Evolutionary conservation across 2,329 filamentous ascomycete species (phyloP).

Genomic region (Fusarium sp.): DNA sequence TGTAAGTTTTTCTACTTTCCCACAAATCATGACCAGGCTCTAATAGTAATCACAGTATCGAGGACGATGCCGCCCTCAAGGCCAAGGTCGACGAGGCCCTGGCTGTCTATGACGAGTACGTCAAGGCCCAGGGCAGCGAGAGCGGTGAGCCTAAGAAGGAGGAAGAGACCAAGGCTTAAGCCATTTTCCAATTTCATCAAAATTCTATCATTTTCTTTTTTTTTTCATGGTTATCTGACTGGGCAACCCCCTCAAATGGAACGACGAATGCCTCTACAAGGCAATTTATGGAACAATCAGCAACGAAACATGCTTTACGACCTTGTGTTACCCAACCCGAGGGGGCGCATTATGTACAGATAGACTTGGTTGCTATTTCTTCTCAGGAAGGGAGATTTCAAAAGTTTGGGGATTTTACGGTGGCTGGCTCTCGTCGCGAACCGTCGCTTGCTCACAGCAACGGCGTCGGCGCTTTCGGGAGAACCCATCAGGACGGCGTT

Average conservation of each 20-base stretch:
- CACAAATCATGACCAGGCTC: slow-evolving; percentile 29
- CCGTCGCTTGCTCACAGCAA: slow-evolving; percentile 33
- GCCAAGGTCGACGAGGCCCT: slow-evolving; percentile 98
- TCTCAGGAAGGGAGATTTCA: slow-evolving; percentile 49
- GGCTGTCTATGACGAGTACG: slow-evolving; percentile 97
- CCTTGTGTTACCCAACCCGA: slow-evolving; percentile 37
- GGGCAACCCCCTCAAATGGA: slow-evolving; percentile 41
- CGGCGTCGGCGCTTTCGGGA: slow-evolving; percentile 36
- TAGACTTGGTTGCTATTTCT: slow-evolving; percentile 54
- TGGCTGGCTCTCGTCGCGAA: slow-evolving; percentile 40
- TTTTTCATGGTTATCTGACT: slow-evolving; percentile 45
- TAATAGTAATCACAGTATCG: slow-evolving; percentile 68
- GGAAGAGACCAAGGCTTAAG: slow-evolving; percentile 55
- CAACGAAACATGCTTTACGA: slow-evolving; percentile 44
- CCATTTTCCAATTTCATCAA: slow-evolving; percentile 5
- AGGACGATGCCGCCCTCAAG: slow-evolving; percentile 87
- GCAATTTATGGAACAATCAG: slow-evolving; percentile 40
- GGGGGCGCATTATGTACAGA: slow-evolving; percentile 52
- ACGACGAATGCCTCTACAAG: slow-evolving; percentile 35
- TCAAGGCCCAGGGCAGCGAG: slow-evolving; percentile 78
- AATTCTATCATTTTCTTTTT: slow-evolving; percentile 42
- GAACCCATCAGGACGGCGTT: slow-evolving; percentile 52
- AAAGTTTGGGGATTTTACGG: slow-evolving; percentile 47
- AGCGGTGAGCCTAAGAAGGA: slow-evolving; percentile 60
- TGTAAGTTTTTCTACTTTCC: slow-evolving; percentile 72